Evolutionary conservation across 78 protist genomes (phyloP), one percentile per base, ranked within the genome.

Genomic region (Protostelium mycophagum): DNA sequence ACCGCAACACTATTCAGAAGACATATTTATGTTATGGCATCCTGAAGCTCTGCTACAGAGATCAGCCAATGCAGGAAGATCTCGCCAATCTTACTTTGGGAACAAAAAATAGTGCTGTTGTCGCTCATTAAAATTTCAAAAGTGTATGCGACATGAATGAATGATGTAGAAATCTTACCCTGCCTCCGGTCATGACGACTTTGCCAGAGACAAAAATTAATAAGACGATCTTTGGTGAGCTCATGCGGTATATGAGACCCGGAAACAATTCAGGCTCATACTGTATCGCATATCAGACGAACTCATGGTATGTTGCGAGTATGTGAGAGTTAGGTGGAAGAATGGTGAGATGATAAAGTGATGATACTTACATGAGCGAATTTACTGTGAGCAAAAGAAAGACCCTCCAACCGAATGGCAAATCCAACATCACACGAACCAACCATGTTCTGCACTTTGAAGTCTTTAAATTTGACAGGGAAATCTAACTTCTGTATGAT

Each of bases 211-310:
- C 99, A 85, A 98, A 99, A 85, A 99, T 94, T 84, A 98, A 93
- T 34, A 98, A 86, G 38, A 95, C 97, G 1, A 98, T 89, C 89
- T 98, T 98, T 0, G 99, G 99, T 34, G 88, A 83, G 37, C 86
- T 39, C 98, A 98, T 94, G 38, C 97, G 88, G 86, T 97, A 98
- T 73, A 98, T 89, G 73, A 98, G 93, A 31, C 99, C 99, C 0
- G 99, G 99, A 36, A 98, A 98, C 37, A 98, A 83, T 89, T 99
- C 99, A 1, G 99, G 99, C 89, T 99, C 99, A 89, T 98, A 99
- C 93, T 92, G 83, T 38, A 36, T 1, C 73, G 5, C 73, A 51
- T 51, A 25, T 16, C 5, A 25, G 83, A 51, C 73, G 16, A 51
- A 16, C 73, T 51, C 31, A 51, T 51, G 31, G 73, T 51, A 16